Percentiles rank a stretch among this genome's conserved stretches.
Evolutionary conservation across 805 yeast species (phyloP).

Genomic region (Pichia eremophila): DNA sequence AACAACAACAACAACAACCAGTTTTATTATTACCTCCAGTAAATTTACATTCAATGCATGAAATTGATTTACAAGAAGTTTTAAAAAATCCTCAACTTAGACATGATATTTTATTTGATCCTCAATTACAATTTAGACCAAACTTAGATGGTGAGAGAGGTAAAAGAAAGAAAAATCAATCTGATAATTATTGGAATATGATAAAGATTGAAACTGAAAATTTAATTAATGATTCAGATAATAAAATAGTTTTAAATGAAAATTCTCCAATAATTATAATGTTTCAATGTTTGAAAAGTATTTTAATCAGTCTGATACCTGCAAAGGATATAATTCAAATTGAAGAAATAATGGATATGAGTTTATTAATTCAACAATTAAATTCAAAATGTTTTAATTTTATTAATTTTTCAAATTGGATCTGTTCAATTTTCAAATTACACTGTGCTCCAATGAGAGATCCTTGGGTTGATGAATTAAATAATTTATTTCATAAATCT

Average conservation of each 20-base stretch:
- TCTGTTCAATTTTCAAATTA: constrained; percentile 66
- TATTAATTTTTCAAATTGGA: constrained; percentile 61
- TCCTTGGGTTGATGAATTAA: constrained; percentile 80
- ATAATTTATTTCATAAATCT: constrained; percentile 43
- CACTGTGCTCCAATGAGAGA: constrained; percentile 97
- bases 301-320: constrained; percentile 67
- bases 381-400: constrained; percentile 64
- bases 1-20: constrained; percentile 1
- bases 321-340: constrained; percentile 61
- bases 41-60: constrained; percentile 69
- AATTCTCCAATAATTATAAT: constrained; percentile 46
- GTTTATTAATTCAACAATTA: constrained; percentile 66
- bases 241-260: constrained; percentile 10
- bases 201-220: constrained; percentile 58
- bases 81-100: constrained; percentile 85
- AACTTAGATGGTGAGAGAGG: constrained; percentile 89
- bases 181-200: constrained; percentile 79
- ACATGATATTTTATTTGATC: constrained; percentile 89
- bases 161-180: constrained; percentile 59
- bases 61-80: constrained; percentile 81
- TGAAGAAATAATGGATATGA: constrained; percentile 66
- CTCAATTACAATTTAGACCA: constrained; percentile 84
- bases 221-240: constrained; percentile 11
- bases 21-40: constrained; percentile 59
- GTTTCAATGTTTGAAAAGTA: constrained; percentile 70